Evolutionary conservation across 371 early-diverging fungal species (phyloP).

Genomic region (Lichtheimia corymbifera): DNA sequence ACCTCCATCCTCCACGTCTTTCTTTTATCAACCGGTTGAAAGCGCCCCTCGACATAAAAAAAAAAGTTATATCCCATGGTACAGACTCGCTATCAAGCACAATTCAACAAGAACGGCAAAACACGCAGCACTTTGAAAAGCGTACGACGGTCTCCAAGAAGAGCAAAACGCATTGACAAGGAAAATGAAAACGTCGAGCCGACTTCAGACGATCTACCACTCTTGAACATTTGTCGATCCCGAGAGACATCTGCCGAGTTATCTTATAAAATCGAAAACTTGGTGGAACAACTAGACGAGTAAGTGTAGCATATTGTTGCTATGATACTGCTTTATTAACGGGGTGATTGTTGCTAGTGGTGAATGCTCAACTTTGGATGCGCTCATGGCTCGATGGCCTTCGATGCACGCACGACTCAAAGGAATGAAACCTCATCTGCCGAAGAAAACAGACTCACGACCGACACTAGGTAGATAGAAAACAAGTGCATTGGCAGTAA

Average conservation of each 20-base stretch:
- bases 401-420: constrained; percentile 43
- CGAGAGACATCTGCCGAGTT: constrained; percentile 26
- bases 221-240: constrained; percentile 32
- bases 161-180: constrained; percentile 8
- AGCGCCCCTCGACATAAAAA: no score
- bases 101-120: constrained; percentile 16
- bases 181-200: constrained; percentile 20
- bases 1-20: no score
- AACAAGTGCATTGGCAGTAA: not conserved
- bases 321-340: not conserved
- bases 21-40: no score
- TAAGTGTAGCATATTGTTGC: constrained; percentile 13
- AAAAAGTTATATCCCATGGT: constrained; percentile 23
- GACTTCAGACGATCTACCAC: constrained; percentile 26
- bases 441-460: constrained; percentile 38
- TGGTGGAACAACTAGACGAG: constrained; percentile 48
- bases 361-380: constrained; percentile 46
- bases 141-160: not conserved
- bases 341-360: constrained; percentile 14
- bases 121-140: constrained; percentile 8
- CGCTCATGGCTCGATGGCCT: constrained; percentile 50
- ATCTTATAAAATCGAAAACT: constrained; percentile 27
- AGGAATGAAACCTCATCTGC: constrained; percentile 46
- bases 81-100: constrained; percentile 35
- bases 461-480: constrained; percentile 39